Percentiles rank a stretch among this genome's conserved stretches.
These are phyloP conservation scores for Noccaea caerulescens DNA, from an alignment of 345 rosid genomes.

Conservation along the genomic window DNA sequence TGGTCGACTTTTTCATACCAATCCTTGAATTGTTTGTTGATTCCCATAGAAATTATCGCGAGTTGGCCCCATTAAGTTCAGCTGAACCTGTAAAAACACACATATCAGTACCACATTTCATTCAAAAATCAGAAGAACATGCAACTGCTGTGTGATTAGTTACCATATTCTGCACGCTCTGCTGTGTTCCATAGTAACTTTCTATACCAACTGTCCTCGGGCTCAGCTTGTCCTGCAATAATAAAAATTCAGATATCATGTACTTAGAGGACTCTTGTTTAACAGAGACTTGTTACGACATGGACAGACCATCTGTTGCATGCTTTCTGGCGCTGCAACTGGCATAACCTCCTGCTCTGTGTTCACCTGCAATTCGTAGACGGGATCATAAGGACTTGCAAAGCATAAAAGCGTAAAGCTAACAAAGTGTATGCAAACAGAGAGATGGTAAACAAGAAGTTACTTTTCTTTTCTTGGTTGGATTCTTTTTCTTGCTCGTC, in stretches of 20 bases:
- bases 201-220: slow-evolving; percentile 56
- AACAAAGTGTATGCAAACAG: not conserved
- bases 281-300: slow-evolving; percentile 15
- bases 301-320: slow-evolving; percentile 69
- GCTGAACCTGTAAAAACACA: slow-evolving; percentile 56
- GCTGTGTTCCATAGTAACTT: slow-evolving; percentile 56
- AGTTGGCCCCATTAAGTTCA: slow-evolving; percentile 64
- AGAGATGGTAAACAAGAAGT: slow-evolving; percentile 13
- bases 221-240: slow-evolving; percentile 55
- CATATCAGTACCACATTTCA: slow-evolving; percentile 12
- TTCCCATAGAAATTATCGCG: slow-evolving; percentile 58
- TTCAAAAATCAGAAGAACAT: not conserved
- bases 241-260: slow-evolving; percentile 12
- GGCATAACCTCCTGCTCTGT: slow-evolving; percentile 62
- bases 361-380: slow-evolving; percentile 50
- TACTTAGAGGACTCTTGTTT: not conserved
- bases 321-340: slow-evolving; percentile 59
- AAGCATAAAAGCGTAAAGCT: slow-evolving; percentile 10
- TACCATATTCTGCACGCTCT: slow-evolving; percentile 59
- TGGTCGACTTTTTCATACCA: slow-evolving; percentile 52
- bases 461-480: slow-evolving; percentile 71
- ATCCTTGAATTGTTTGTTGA: slow-evolving; percentile 61
- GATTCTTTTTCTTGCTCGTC: slow-evolving; percentile 66
- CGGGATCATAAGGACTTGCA: slow-evolving; percentile 9
- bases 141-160: slow-evolving; percentile 13